Evolutionary conservation across 352 stramenopile species (phyloP), one percentile per base, ranked within the genome.

Genomic region (Phytophthora chlamydospora): DNA sequence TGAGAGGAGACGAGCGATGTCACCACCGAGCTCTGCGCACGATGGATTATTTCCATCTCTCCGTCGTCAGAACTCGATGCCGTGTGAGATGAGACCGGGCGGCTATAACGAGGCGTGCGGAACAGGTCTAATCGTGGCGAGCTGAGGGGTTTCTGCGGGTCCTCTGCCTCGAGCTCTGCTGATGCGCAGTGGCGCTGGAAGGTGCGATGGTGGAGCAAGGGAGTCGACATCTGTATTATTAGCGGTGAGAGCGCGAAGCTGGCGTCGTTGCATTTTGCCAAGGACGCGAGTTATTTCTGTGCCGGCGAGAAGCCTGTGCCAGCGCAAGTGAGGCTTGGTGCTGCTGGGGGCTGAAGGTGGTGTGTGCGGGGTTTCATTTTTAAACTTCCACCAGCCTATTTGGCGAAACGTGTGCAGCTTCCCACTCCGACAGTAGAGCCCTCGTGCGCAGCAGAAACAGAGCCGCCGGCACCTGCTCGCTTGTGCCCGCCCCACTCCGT

Each of bases 331-430:
- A 24, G 21, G 21, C 45, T 42, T 16, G 51, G 35, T 10, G 19
- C 14, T 41, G 41, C 17, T 49, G 34, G 16, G 17, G 35, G 44
- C 40, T 33, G 58, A 62, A 64, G 43, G 49, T 66, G 55, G 52
- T 45, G 56, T 29, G 24, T 29, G 29, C 65, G 69, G 68, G 71
- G 75, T 88, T 88, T 88, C 78, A 84, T 81, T 85, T 81, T 78
- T 82, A 83, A 84, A 83, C 66, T 82, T 83, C 62, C 75, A 49
- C 50, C 43, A 29, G 38, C 58, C 51, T 70, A 78, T 85, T 76
- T 76, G 62, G 65, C 46, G 67, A 71, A 76, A 70, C 68, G 53
- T 68, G 62, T 67, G 56, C 57, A 70, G 54, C 58, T 58, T 66
- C 45, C 52, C 63, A 67, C 51, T 71, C 64, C 63, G 41, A 53